phyloP scores from a whole-genome alignment of 1,139 yeast genomes.

The Yamadazyma buinensis region DNA sequence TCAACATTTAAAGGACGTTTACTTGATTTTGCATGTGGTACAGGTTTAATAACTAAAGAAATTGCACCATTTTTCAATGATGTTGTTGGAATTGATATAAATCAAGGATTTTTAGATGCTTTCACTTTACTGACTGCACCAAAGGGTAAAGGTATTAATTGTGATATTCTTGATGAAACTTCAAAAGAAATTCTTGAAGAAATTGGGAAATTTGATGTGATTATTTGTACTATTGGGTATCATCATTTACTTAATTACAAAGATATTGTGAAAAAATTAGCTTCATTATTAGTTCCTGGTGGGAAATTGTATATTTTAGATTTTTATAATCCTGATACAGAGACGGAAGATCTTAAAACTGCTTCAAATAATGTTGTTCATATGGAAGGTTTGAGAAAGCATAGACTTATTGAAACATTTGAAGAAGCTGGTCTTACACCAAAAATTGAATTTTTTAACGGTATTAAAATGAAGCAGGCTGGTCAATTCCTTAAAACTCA shows the following conservation, averaged over 20 bases:
- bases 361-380: constrained; percentile 23
- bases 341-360: constrained; percentile 1
- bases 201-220: constrained; percentile 23
- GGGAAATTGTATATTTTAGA: constrained; percentile 37
- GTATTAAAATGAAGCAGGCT: constrained; percentile 23
- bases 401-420: constrained; percentile 21
- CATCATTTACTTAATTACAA: constrained; percentile 37
- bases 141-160: constrained; percentile 3
- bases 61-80: constrained; percentile 26
- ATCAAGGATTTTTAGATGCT: constrained; percentile 21
- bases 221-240: constrained; percentile 35
- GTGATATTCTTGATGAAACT: constrained; percentile 27
- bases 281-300: constrained; percentile 27
- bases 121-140: constrained; percentile 17
- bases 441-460: constrained; percentile 22
- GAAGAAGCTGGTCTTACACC: constrained; percentile 19
- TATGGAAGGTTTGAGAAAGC: constrained; percentile 32
- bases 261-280: constrained; percentile 28
- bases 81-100: constrained; percentile 37
- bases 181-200: constrained; percentile 15
- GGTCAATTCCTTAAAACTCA: constrained; percentile 23
- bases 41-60: constrained; percentile 32
- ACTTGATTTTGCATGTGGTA: constrained; percentile 46
- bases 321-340: constrained; percentile 18
- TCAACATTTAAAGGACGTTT: constrained; percentile 25